Evolutionary conservation across 2,329 filamentous ascomycete genomes (phyloP).

Genomic region (Sodiomyces alkalinus): DNA sequence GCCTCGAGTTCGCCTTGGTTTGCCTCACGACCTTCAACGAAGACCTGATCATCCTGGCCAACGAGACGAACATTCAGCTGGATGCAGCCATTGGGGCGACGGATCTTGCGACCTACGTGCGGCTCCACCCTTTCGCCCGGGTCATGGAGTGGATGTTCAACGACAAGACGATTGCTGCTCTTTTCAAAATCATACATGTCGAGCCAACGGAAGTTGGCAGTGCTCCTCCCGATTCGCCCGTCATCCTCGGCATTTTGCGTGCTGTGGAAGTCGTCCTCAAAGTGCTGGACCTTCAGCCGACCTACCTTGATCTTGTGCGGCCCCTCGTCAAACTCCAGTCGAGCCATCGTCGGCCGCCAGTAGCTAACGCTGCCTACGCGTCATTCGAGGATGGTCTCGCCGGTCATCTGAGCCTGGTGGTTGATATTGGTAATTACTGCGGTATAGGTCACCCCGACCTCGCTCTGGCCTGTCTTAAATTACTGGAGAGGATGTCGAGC

Average conservation of each 20-base stretch:
- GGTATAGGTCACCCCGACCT: slow-evolving; percentile 70
- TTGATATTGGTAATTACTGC: slow-evolving; percentile 75
- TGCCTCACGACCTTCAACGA: slow-evolving; percentile 87
- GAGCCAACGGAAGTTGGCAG: slow-evolving; percentile 57
- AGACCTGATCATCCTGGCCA: slow-evolving; percentile 73
- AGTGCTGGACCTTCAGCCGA: slow-evolving; percentile 75
- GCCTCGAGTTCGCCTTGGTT: slow-evolving; percentile 66
- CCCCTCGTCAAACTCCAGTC: slow-evolving; percentile 58
- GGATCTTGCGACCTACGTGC: slow-evolving; percentile 65
- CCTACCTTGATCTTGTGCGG: slow-evolving; percentile 78
- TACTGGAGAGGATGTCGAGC: slow-evolving; percentile 74
- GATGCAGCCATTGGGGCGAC: slow-evolving; percentile 61
- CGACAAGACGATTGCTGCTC: slow-evolving; percentile 63
- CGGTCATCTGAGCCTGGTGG: slow-evolving; percentile 62
- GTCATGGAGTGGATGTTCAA: slow-evolving; percentile 99
- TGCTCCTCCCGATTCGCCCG: slow-evolving; percentile 60
- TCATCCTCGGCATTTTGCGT: slow-evolving; percentile 63
- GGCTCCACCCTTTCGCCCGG: slow-evolving; percentile 80
- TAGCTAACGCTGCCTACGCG: slow-evolving; percentile 63
- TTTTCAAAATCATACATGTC: slow-evolving; percentile 70
- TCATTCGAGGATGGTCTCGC: slow-evolving; percentile 87
- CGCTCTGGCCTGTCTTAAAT: slow-evolving; percentile 62
- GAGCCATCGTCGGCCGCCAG: slow-evolving; percentile 40
- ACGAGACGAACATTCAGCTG: slow-evolving; percentile 58
- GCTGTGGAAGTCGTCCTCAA: slow-evolving; percentile 74